Evolutionary conservation across 306 rosid genomes (phyloP).

Genomic region (Abrus precatorius): DNA sequence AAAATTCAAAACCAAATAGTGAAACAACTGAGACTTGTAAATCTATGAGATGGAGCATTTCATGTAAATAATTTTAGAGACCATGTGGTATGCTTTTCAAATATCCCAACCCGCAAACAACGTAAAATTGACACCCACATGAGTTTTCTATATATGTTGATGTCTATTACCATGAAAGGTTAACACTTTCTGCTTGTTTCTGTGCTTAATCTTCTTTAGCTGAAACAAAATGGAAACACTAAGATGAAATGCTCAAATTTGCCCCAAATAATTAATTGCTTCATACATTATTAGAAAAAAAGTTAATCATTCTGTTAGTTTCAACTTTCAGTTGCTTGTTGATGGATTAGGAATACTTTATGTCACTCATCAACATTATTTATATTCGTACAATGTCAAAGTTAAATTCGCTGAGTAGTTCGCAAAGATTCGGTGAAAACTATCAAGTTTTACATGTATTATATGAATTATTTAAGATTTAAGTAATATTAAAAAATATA

Average conservation of each 20-base stretch:
- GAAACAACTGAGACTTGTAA: not conserved
- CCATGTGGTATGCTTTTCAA: slow-evolving; percentile 40
- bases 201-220: not conserved
- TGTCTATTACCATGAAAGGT: not conserved
- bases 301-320: not conserved
- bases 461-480: too few relatives aligned
- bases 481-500: too few relatives aligned
- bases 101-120: slow-evolving; percentile 52
- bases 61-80: slow-evolving; percentile 42
- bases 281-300: not conserved
- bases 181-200: slow-evolving; percentile 21
- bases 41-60: slow-evolving; percentile 28
- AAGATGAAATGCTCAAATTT: slow-evolving; percentile 4
- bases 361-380: not conserved
- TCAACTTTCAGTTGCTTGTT: not conserved
- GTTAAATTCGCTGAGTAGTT: not conserved
- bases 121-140: slow-evolving; percentile 38
- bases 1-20: slow-evolving; percentile 23
- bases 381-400: not conserved
- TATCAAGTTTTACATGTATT: too few relatives aligned
- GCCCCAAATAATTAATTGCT: not conserved
- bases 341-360: not conserved
- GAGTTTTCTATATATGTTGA: slow-evolving; percentile 6
- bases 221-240: slow-evolving; percentile 4
- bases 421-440: not conserved